Conservation (phyloP, 495 filamentous ascomycete species). For the Chaetomium cochliodes region DNA sequence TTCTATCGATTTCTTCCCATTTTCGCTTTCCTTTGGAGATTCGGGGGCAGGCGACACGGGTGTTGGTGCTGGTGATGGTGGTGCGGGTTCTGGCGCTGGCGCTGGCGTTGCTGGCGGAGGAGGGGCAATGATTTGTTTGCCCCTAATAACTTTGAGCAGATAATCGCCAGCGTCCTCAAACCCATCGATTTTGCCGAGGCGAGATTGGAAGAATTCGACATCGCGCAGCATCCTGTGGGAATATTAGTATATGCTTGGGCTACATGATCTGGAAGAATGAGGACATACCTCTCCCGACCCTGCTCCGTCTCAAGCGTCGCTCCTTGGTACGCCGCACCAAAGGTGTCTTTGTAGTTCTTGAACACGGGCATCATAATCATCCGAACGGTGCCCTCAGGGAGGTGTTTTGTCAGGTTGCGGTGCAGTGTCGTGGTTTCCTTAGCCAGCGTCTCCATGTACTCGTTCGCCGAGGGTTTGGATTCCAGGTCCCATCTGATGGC, state of each 20-base stretch:
- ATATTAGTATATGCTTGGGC: conserved; percentile 22
- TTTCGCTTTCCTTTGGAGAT: background rate
- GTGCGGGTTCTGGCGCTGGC: conserved; percentile 2
- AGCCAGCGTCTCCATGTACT: conserved; percentile 88
- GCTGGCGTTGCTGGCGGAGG: conserved; percentile 19
- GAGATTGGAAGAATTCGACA: conserved; percentile 69
- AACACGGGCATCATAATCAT: conserved; percentile 94
- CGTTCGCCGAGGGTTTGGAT: conserved; percentile 45
- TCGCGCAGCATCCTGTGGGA: conserved; percentile 71
- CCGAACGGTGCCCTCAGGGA: conserved; percentile 71
- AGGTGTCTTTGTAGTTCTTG: conserved; percentile 77
- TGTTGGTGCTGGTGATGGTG: background rate
- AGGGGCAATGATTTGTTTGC: conserved; percentile 51
- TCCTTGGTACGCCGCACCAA: conserved; percentile 70
- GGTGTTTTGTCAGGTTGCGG: conserved; percentile 79
- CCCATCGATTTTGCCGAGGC: conserved; percentile 76
- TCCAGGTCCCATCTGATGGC: conserved; percentile 69
- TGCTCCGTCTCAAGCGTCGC: conserved; percentile 62
- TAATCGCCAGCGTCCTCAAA: conserved; percentile 67
- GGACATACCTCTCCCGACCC: conserved; percentile 68
- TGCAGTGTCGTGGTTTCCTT: conserved; percentile 89
- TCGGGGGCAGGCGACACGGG: background rate
- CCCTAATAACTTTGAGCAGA: conserved; percentile 64
- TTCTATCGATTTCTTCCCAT: background rate
- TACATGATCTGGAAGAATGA: background rate